Conservation (phyloP, 495 filamentous ascomycete genomes). For the Penicillium mononematosum region DNA sequence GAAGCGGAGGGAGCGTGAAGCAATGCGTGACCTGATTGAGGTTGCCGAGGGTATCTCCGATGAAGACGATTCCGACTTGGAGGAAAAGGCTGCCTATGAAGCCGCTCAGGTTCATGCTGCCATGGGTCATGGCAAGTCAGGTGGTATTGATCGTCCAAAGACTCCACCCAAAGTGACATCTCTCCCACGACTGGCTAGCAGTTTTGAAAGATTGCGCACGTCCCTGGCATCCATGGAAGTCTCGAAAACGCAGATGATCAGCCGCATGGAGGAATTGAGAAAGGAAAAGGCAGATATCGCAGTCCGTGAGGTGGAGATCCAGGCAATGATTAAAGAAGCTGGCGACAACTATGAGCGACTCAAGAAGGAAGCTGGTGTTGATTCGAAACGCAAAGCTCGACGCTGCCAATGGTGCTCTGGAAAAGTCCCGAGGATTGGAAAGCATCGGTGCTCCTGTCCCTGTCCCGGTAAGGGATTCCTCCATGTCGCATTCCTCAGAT, state of each 20-base stretch:
- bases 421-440: conserved; percentile 42
- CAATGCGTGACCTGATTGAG: conserved; percentile 82
- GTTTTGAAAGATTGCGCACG: conserved; percentile 49
- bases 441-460: conserved; percentile 40
- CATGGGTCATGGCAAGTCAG: conserved; percentile 62
- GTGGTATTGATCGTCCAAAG: conserved; percentile 42
- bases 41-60: conserved; percentile 68
- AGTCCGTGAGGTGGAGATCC: conserved; percentile 76
- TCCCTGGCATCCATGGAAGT: conserved; percentile 57
- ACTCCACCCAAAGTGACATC: conserved; percentile 61
- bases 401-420: conserved; percentile 31
- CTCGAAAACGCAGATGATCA: conserved; percentile 51
- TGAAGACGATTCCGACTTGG: conserved; percentile 75
- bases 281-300: conserved; percentile 68
- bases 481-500: conserved; percentile 18
- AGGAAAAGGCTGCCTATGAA: conserved; percentile 82
- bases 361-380: conserved; percentile 52
- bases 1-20: conserved; percentile 60
- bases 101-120: conserved; percentile 80
- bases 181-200: conserved; percentile 51
- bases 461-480: conserved; percentile 14
- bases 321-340: conserved; percentile 75
- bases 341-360: conserved; percentile 72
- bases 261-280: conserved; percentile 59
- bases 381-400: conserved; percentile 28